Evolutionary conservation across 805 yeast genomes (phyloP).

Genomic region (Nakazawaea wickerhamii): DNA sequence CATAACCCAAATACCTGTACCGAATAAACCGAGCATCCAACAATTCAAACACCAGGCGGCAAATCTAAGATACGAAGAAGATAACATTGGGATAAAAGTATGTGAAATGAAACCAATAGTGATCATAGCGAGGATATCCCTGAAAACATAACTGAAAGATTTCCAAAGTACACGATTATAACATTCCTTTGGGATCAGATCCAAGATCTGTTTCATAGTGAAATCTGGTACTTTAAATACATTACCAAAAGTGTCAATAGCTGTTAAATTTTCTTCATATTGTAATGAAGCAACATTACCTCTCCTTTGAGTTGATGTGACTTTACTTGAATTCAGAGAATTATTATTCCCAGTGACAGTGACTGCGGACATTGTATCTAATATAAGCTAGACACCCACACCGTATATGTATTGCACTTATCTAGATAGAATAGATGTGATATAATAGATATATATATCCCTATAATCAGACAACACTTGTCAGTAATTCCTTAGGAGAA

Average conservation of each 20-base stretch:
- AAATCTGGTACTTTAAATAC: conserved; percentile 69
- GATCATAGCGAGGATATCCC: conserved; percentile 52
- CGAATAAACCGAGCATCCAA: conserved; percentile 54
- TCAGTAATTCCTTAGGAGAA: too few relatives aligned
- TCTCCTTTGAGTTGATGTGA: conserved; percentile 22
- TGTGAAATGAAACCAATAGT: conserved; percentile 49
- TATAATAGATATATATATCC: too few relatives aligned
- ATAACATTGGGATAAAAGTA: conserved; percentile 46
- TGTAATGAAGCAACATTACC: conserved; percentile 40
- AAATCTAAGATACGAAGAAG: conserved; percentile 39
- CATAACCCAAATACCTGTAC: conserved; percentile 78
- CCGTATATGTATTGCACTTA: neutral
- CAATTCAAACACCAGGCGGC: conserved; percentile 56
- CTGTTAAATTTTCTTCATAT: conserved; percentile 30
- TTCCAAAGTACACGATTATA: conserved; percentile 54
- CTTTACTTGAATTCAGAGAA: neutral
- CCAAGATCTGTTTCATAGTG: conserved; percentile 68
- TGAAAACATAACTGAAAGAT: conserved; percentile 59
- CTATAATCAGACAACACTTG: too few relatives aligned
- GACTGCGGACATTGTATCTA: conserved; percentile 26
- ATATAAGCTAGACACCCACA: neutral
- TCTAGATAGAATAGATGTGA: too few relatives aligned
- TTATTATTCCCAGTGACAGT: conserved; percentile 24
- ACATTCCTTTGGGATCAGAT: conserved; percentile 69
- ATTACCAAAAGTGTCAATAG: conserved; percentile 58